Evolutionary conservation across 148 eudicot genomes (phyloP).

Genomic region (Euryodendron excelsum): DNA sequence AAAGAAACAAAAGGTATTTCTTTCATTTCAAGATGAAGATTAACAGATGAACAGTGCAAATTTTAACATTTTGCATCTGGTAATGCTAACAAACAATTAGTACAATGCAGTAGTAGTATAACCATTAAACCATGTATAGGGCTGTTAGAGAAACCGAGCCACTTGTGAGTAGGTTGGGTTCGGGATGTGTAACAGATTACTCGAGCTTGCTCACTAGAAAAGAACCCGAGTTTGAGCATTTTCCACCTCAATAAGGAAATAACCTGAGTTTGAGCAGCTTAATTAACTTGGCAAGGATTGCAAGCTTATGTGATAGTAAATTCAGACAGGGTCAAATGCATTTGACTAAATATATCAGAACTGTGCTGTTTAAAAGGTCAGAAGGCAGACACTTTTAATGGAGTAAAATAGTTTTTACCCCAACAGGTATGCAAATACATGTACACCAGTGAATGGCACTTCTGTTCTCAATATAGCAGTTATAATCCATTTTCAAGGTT

Average conservation of each 20-base stretch:
- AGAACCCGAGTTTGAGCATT: neutral
- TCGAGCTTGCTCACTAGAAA: neutral
- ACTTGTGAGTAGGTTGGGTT: neutral
- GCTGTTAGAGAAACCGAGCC: neutral
- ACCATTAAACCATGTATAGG: neutral
- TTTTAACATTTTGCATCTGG: neutral
- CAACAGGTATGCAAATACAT: neutral
- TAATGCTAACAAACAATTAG: slow-evolving; percentile 1
- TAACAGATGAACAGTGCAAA: neutral
- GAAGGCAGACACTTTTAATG: neutral
- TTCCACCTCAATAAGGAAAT: neutral
- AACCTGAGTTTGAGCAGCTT: neutral
- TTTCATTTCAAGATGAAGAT: neutral
- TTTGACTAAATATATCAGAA: neutral
- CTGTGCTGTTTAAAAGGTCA: neutral
- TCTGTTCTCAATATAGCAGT: neutral
- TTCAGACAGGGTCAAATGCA: neutral
- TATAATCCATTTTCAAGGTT: neutral
- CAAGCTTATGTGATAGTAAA: neutral
- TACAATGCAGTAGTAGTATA: neutral
- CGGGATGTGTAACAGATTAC: neutral
- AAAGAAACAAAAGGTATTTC: neutral
- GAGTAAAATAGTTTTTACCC: neutral
- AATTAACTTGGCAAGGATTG: neutral
- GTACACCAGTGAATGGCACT: neutral